Conservation (phyloP, 2,329 filamentous ascomycete genomes). For the Xylaria sp. region DNA sequence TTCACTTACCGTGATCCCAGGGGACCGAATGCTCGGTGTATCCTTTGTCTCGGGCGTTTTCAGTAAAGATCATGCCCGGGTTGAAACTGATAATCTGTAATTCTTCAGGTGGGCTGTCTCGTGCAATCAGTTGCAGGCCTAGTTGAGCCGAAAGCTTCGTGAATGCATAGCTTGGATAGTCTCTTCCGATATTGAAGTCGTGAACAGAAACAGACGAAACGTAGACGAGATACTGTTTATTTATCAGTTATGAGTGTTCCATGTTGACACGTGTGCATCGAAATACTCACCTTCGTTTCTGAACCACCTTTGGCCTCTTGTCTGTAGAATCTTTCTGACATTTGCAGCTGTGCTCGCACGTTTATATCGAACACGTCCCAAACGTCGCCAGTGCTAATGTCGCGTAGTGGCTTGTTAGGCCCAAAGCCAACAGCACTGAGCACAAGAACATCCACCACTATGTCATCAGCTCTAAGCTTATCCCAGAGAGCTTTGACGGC, state of each 20-base stretch:
- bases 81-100: conserved; percentile 50
- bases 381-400: conserved; percentile 26
- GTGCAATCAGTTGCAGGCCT: conserved; percentile 46
- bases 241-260: background rate
- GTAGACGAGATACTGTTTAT: conserved; percentile 41
- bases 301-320: conserved; percentile 34
- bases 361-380: conserved; percentile 41
- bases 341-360: conserved; percentile 39
- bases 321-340: conserved; percentile 42
- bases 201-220: conserved; percentile 43
- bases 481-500: conserved; percentile 41
- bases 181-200: conserved; percentile 30
- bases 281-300: conserved; percentile 13
- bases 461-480: conserved; percentile 27
- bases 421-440: conserved; percentile 39
- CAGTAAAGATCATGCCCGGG: conserved; percentile 46
- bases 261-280: background rate
- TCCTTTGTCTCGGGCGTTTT: conserved; percentile 33
- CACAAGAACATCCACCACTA: conserved; percentile 43
- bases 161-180: conserved; percentile 42
- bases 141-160: conserved; percentile 47
- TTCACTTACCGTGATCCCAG: conserved; percentile 40
- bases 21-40: conserved; percentile 29
- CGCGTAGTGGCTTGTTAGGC: conserved; percentile 26
- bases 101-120: conserved; percentile 38